Evolutionary conservation across 495 filamentous ascomycete genomes (phyloP).

Genomic region (Penicillium chermesinum): DNA sequence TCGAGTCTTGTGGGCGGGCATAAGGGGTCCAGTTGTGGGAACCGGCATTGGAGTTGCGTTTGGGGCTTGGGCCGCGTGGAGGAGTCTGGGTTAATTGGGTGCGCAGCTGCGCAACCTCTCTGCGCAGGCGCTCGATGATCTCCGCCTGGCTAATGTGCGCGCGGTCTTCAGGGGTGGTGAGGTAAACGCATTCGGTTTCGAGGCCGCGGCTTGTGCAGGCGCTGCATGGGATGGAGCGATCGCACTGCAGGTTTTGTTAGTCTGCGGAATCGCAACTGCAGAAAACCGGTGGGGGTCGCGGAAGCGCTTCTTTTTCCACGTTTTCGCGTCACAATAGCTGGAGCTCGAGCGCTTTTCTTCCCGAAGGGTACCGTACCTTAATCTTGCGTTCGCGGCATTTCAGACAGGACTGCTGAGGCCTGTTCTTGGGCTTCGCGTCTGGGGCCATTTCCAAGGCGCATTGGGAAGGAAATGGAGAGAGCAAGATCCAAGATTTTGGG

Average conservation of each 20-base stretch:
- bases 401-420: slow-evolving; percentile 30
- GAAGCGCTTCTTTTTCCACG: too few species aligned
- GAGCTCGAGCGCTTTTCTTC: too few species aligned
- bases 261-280: neutral
- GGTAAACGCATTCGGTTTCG: slow-evolving; percentile 31
- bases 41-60: neutral
- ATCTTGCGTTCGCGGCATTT: slow-evolving; percentile 34
- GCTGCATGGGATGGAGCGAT: slow-evolving; percentile 28
- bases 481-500: neutral
- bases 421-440: slow-evolving; percentile 22
- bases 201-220: slow-evolving; percentile 29
- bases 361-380: too few species aligned
- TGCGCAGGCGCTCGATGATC: slow-evolving; percentile 26
- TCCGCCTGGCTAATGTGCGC: slow-evolving; percentile 31
- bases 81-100: slow-evolving; percentile 11
- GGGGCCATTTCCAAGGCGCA: slow-evolving; percentile 8
- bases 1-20: neutral
- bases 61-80: slow-evolving; percentile 6
- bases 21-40: neutral
- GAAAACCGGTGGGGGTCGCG: neutral
- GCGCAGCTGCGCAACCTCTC: slow-evolving; percentile 26
- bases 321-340: too few species aligned
- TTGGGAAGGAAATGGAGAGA: neutral
- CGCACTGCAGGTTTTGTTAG: too few species aligned
- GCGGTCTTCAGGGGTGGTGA: slow-evolving; percentile 30